Conservation (phyloP, 768 basidiomycete genomes). For the Phaeolepiota aurea region DNA sequence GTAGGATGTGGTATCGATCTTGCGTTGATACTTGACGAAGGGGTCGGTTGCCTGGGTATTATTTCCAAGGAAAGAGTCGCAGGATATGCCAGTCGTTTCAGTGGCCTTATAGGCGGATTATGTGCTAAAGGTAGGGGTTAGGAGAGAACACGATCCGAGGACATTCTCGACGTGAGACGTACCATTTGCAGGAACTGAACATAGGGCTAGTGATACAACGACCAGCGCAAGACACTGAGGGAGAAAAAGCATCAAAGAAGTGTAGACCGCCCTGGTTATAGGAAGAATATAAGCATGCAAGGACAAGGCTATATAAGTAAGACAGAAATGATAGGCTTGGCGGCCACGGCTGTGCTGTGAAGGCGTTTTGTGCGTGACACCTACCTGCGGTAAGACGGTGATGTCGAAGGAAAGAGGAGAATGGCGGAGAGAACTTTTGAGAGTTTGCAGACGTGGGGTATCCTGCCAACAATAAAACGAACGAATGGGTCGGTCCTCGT, state of each 20-base stretch:
- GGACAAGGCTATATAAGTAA: neutral
- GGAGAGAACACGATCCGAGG: constrained; percentile 2
- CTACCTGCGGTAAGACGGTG: neutral
- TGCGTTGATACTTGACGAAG: constrained; percentile 18
- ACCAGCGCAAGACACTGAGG: constrained; percentile 32
- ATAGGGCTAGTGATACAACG: constrained; percentile 30
- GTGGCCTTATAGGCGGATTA: constrained; percentile 34
- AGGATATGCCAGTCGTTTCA: constrained; percentile 44
- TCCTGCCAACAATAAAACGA: neutral
- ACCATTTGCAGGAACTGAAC: constrained; percentile 23
- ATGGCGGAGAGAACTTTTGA: neutral
- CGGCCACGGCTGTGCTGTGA: neutral
- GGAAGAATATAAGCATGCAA: neutral
- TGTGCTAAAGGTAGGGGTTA: constrained; percentile 25
- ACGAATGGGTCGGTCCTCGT: neutral
- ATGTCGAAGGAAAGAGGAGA: neutral
- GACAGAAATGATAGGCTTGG: neutral
- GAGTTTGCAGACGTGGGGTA: neutral
- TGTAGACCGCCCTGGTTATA: constrained; percentile 17
- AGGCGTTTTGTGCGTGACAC: no score
- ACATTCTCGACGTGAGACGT: constrained; percentile 6
- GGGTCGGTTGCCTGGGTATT: constrained; percentile 34
- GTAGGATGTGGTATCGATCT: constrained; percentile 24
- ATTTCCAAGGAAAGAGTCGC: constrained; percentile 47
- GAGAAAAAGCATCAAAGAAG: constrained; percentile 22